phyloP scores from a whole-genome alignment of 768 basidiomycete genomes.

The Coprinopsis marcescibilis region DNA sequence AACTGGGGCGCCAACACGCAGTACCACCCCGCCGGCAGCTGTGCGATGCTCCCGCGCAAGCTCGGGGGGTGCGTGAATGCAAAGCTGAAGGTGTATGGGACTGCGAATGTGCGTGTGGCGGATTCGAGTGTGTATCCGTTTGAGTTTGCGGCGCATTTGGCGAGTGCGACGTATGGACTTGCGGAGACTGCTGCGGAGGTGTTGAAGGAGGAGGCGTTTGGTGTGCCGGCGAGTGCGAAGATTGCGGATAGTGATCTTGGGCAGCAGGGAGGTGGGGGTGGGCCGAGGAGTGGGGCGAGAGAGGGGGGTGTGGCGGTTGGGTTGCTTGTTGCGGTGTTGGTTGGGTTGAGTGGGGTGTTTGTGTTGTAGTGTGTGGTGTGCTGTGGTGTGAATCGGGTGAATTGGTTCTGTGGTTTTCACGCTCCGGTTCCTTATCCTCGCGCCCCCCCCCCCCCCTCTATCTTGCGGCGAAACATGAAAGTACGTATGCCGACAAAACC shows the following conservation, averaged over 20 bases:
- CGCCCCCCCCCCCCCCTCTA: too few relatives aligned
- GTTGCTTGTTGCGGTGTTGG: too few relatives aligned
- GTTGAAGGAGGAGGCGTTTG: slow-evolving; percentile 12
- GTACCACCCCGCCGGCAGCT: slow-evolving; percentile 45
- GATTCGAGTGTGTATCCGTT: slow-evolving; percentile 40
- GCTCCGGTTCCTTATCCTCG: too few relatives aligned
- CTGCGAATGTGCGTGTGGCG: slow-evolving; percentile 23
- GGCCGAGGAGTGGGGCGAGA: too few relatives aligned
- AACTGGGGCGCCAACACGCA: slow-evolving; percentile 39
- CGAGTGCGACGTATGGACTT: slow-evolving; percentile 22
- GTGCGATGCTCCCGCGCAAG: slow-evolving; percentile 25
- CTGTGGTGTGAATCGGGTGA: too few relatives aligned
- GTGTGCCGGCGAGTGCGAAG: not conserved
- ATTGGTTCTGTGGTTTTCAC: too few relatives aligned
- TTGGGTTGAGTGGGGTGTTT: too few relatives aligned
- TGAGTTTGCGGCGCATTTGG: slow-evolving; percentile 28
- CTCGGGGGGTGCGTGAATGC: slow-evolving; percentile 28
- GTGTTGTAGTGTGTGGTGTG: too few relatives aligned
- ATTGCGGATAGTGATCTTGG: not conserved
- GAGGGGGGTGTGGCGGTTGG: too few relatives aligned
- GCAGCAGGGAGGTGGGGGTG: not conserved
- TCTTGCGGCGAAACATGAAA: too few relatives aligned
- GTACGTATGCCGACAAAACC: too few relatives aligned
- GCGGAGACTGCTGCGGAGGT: slow-evolving; percentile 24
- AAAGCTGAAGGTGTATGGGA: slow-evolving; percentile 24